phyloP scores from a whole-genome alignment of 805 yeast genomes.

The Ogataea neopini region DNA sequence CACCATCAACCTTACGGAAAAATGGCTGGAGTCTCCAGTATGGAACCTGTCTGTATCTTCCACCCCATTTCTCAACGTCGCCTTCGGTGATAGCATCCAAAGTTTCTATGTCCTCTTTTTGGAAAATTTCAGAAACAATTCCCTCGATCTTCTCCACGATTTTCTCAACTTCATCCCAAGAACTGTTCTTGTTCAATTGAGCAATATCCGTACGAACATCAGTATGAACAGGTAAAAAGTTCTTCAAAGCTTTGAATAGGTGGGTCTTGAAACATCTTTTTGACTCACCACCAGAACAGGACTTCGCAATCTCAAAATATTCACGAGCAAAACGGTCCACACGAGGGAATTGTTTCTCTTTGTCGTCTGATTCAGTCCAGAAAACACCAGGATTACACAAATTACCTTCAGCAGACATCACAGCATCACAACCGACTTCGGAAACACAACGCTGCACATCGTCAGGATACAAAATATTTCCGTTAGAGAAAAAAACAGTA shows the following conservation, averaged over 20 bases:
- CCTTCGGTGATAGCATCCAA: slow-evolving; percentile 59
- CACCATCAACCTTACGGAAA: slow-evolving; percentile 87
- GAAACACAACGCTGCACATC: slow-evolving; percentile 73
- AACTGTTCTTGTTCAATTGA: slow-evolving; percentile 37
- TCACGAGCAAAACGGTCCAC: slow-evolving; percentile 83
- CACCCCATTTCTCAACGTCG: slow-evolving; percentile 69
- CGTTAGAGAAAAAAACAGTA: slow-evolving; percentile 91
- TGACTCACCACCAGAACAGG: slow-evolving; percentile 67
- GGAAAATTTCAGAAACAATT: slow-evolving; percentile 58
- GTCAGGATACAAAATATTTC: slow-evolving; percentile 87
- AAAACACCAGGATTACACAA: slow-evolving; percentile 92
- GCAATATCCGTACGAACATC: slow-evolving; percentile 80
- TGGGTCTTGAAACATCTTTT: slow-evolving; percentile 87
- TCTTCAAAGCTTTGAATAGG: slow-evolving; percentile 80
- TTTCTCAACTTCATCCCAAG: slow-evolving; percentile 47
- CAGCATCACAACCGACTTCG: slow-evolving; percentile 76
- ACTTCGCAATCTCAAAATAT: slow-evolving; percentile 79
- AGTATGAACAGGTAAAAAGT: slow-evolving; percentile 74
- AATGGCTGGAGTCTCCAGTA: slow-evolving; percentile 97
- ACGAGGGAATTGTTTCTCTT: slow-evolving; percentile 74
- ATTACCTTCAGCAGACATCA: slow-evolving; percentile 97
- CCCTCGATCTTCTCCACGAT: slow-evolving; percentile 68
- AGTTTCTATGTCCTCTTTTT: slow-evolving; percentile 50
- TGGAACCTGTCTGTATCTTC: slow-evolving; percentile 76
- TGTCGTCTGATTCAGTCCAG: slow-evolving; percentile 51